Evolutionary conservation across 139 green algal genomes (phyloP).

Genomic region (Micromonas commoda): DNA sequence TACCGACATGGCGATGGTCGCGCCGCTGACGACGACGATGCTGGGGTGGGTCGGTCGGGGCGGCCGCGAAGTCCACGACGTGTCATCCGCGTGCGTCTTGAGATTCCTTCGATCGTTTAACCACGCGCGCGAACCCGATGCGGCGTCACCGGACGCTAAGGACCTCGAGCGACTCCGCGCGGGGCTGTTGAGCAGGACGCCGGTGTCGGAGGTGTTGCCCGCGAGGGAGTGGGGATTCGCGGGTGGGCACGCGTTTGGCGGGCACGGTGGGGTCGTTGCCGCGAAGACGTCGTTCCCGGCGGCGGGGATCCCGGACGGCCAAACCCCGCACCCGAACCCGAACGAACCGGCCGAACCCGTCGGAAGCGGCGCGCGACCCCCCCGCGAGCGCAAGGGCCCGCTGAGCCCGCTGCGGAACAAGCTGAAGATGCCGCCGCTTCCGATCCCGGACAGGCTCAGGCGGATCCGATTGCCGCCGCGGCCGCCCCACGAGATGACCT

Average conservation of each 20-base stretch:
- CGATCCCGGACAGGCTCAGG: too few species aligned
- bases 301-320: background rate
- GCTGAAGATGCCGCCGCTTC: too few species aligned
- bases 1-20: slow-evolving; percentile 17
- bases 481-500: too few species aligned
- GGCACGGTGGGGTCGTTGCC: background rate
- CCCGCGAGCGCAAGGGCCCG: too few species aligned
- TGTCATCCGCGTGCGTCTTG: background rate
- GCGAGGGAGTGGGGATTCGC: background rate
- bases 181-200: background rate
- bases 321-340: too few species aligned
- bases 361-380: too few species aligned
- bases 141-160: background rate
- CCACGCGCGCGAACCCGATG: background rate
- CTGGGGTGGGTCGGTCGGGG: slow-evolving; percentile 3
- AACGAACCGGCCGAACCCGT: too few species aligned
- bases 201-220: background rate
- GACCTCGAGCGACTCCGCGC: background rate
- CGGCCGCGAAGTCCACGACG: slow-evolving; percentile 5
- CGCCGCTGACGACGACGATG: slow-evolving; percentile 18
- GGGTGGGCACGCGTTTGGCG: background rate
- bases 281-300: background rate
- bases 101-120: slow-evolving; percentile 12
- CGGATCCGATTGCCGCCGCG: too few species aligned
- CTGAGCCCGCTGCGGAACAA: too few species aligned